Base-by-base conservation (phyloP, 1,139 yeast genomes). In the Kodamaea suecica region DNA sequence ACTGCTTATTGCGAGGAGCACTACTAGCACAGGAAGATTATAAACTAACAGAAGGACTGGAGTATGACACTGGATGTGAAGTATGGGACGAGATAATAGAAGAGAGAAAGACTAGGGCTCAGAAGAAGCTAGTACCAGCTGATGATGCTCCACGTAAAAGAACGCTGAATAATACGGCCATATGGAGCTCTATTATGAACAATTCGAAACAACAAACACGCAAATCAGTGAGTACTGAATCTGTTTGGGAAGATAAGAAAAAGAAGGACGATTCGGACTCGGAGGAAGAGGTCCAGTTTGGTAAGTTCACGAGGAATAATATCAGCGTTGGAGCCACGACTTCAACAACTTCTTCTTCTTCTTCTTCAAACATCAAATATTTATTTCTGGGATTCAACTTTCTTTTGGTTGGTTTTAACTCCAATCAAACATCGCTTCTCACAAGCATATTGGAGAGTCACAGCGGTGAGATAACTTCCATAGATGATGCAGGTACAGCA, bases 1-100 rank as follows among this genome's bases (percentile, higher is more conserved):
- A 85, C 52, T 76, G 85, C 31, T 53, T 77, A 3, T 61, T 66
- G 30, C 63, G 95, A 41, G 76, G 74, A 3, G 87, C 86, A 0
- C 65, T 77, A 2, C 54, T 86, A 33, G 73, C 72, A 19, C 66
- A 63, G 33, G 59, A 63, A 15, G 68, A 70, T 36, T 78, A 74
- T 47, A 70, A 45, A 11, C 43, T 66, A 16, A 48, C 44, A 6
- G 17, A 13, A 12, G 26, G n/a, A 9, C 13, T 48, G 3, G 24
- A 42, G 15, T 82, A 82, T 9, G 43, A 49, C 16, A 66, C 58
- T 17, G 73, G 86, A 0, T 76, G 81, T 44, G 48, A 59, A 11
- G 70, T 76, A 32, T 76, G 84, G 83, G 59, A 63, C 26, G 58
- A 65, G 36, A 28, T 52, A 24, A 31, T 37, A 12, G 40, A 35